Evolutionary conservation across 805 yeast genomes (phyloP), one percentile per base, ranked within the genome.

Genomic region (Metschnikowia dekortorum): DNA sequence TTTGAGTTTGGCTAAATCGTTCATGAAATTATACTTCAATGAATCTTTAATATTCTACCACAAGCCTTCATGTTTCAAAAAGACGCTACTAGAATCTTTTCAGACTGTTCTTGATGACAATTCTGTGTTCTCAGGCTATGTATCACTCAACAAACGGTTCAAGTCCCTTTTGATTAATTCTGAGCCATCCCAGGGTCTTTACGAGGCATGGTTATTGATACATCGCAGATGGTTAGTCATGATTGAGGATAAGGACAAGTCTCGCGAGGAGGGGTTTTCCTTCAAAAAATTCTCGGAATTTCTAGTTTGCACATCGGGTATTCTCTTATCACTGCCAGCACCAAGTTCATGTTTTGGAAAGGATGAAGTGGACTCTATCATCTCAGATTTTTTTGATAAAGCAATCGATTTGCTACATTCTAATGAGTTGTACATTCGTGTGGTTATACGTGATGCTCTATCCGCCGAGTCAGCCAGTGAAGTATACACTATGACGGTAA

Each of bases 221-320:
- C 82, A 76, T 59, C 71, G 72, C 34, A 63, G 80, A 28, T 81
- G 85, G 86, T 54, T 62, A 7, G 60, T 58, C 48, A 61, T 60
- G 51, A 56, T 70, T 11, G 69, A 62, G 11, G 62, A 53, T 22
- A 60, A 55, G 37, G 47, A 57, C n/a, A 52, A 50, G 16, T 65
- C 46, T 53, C 68, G 57, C 58, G 76, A 59, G 68, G 74, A 69
- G n/a, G 80, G 63, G 51, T 57, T 70, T 8, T 76, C 81, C 28
- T 82, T 82, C 65, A 72, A 86, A 57, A 85, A 83, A 60, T 84
- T 78, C 61, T 83, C 89, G 2, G 94, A 92, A 8, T 82, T 84
- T 52, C 64, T 88, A 52, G 88, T 89, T 2, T 80, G 89, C 0
- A 69, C 85, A 0, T 79, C 88, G 45, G 89, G 95, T 40, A 74